Conservation (phyloP, 257 asterid genomes). For the Gentiana macrophylla region DNA sequence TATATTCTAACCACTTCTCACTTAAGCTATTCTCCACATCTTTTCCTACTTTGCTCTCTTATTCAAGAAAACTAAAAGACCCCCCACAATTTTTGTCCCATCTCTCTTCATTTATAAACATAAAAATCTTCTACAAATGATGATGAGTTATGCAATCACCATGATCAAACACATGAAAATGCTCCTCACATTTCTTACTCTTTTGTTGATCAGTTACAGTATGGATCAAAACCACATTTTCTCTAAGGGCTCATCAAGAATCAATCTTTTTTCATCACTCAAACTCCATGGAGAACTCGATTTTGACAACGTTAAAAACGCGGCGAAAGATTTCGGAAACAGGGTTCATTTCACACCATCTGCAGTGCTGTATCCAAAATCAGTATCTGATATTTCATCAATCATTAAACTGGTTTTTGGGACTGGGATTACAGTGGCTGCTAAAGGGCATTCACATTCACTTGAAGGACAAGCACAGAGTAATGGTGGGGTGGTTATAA, state of each 20-base stretch:
- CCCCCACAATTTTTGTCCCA: neutral
- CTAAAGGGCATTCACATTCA: constrained; percentile 88
- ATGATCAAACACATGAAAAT: constrained; percentile 28
- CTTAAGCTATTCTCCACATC: constrained; percentile 19
- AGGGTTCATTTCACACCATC: constrained; percentile 42
- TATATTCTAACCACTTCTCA: constrained; percentile 25
- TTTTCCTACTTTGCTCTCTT: neutral
- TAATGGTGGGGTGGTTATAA: constrained; percentile 46
- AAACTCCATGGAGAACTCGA: constrained; percentile 46
- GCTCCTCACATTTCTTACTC: constrained; percentile 28
- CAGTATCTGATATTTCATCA: constrained; percentile 60
- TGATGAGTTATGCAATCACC: constrained; percentile 15
- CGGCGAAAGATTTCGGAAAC: constrained; percentile 73
- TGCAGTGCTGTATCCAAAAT: constrained; percentile 62
- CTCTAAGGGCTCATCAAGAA: constrained; percentile 4
- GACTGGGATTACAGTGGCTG: constrained; percentile 60
- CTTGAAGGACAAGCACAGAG: constrained; percentile 84
- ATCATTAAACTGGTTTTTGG: constrained; percentile 35
- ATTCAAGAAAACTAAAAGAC: constrained; percentile 1
- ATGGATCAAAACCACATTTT: constrained; percentile 29
- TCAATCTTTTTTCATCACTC: neutral
- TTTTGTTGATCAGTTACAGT: constrained; percentile 34
- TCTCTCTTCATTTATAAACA: neutral
- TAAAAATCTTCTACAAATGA: constrained; percentile 14
- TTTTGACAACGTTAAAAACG: constrained; percentile 34